A percentile compares a stretch with the other conserved stretches of the same genome.
Conservation (phyloP, 2,329 filamentous ascomycete genomes). For the Domatiomyces catenatus region DNA sequence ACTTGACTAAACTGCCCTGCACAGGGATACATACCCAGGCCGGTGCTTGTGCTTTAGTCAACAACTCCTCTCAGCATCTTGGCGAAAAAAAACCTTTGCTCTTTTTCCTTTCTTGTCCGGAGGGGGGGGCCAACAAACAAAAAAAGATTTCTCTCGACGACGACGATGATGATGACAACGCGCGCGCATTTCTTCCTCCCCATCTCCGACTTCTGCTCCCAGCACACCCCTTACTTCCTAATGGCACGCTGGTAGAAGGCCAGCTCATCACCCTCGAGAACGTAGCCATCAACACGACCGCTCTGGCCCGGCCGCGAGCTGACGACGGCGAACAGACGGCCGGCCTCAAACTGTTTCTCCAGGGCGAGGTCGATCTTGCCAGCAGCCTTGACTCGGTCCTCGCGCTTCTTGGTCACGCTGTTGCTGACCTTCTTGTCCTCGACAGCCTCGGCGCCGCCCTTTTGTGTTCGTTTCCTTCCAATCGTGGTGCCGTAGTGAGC, state of each 20-base stretch:
- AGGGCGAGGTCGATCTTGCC: conserved; percentile 89
- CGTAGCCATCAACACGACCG: conserved; percentile 90
- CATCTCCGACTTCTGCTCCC: conserved; percentile 18
- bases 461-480: conserved; percentile 82
- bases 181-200: no score
- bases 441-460: conserved; percentile 38
- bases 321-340: conserved; percentile 88
- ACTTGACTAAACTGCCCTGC: background rate
- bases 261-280: conserved; percentile 97
- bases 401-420: conserved; percentile 91
- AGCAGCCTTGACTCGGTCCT: conserved; percentile 59
- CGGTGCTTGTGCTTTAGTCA: background rate
- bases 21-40: background rate
- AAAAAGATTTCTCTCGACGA: background rate
- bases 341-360: conserved; percentile 99
- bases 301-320: conserved; percentile 91
- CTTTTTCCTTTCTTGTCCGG: background rate
- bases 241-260: conserved; percentile 99
- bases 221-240: conserved; percentile 61
- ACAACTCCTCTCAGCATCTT: background rate
- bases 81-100: no score
- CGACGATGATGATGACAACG: no score
- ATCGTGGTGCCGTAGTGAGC: conserved; percentile 90
- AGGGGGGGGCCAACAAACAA: background rate
- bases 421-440: conserved; percentile 81